Evolutionary conservation across 441 rosid genomes (phyloP).

Genomic region (Raphanus hybrid): DNA sequence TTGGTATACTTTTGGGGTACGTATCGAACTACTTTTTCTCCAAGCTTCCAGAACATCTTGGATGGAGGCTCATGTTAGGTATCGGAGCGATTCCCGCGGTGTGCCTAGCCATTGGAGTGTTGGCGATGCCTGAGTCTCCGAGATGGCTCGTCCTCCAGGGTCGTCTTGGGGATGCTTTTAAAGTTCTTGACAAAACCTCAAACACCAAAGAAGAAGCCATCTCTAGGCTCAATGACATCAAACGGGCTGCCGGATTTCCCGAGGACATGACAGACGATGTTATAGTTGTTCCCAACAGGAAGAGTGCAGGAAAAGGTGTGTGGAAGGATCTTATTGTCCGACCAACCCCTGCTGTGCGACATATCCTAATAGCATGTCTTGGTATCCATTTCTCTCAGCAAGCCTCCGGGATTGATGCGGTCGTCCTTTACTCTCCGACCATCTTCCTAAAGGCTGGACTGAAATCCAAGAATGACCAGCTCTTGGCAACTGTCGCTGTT

Average conservation of each 20-base stretch:
- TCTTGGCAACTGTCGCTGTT: constrained; percentile 79
- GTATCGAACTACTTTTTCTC: constrained; percentile 76
- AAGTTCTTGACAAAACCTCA: constrained; percentile 71
- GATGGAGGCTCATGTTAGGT: constrained; percentile 89
- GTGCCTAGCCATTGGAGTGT: constrained; percentile 53
- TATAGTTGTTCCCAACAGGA: constrained; percentile 42
- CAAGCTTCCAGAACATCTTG: constrained; percentile 51
- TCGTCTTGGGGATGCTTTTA: constrained; percentile 70
- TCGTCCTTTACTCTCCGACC: constrained; percentile 65
- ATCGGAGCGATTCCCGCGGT: constrained; percentile 68
- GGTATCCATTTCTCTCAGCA: constrained; percentile 82
- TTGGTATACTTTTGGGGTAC: constrained; percentile 71
- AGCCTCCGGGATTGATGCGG: constrained; percentile 49
- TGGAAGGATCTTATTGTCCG: constrained; percentile 66
- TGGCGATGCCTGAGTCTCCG: constrained; percentile 50
- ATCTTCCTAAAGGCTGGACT: constrained; percentile 79
- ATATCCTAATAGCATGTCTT: constrained; percentile 57
- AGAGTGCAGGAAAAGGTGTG: constrained; percentile 58
- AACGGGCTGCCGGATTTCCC: constrained; percentile 69
- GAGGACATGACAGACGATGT: constrained; percentile 59
- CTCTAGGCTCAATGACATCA: constrained; percentile 61
- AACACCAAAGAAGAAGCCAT: constrained; percentile 59
- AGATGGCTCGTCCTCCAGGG: constrained; percentile 88
- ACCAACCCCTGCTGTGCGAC: constrained; percentile 71
- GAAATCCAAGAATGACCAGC: constrained; percentile 41